A percentile compares a stretch with the other conserved stretches of the same genome.
Conservation (phyloP, 1,139 yeast species). For the Suhomyces maxii region DNA sequence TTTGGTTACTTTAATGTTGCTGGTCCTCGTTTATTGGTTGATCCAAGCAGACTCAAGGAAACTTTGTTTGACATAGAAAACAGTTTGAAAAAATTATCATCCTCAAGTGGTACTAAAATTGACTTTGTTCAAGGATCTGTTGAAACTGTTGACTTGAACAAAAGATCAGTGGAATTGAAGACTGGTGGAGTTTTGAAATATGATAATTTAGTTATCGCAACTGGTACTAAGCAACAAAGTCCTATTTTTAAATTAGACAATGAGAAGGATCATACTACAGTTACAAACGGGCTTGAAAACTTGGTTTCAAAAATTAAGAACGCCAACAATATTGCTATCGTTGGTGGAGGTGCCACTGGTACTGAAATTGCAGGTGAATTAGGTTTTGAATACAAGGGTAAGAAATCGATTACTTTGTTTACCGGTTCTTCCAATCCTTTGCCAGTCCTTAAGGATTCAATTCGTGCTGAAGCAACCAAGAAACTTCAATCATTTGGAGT, state of each 20-base stretch:
- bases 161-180: conserved; percentile 13
- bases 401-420: conserved; percentile 26
- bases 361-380: conserved; percentile 41
- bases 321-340: conserved; percentile 29
- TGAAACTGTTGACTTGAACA: conserved; percentile 23
- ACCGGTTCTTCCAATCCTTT: conserved; percentile 31
- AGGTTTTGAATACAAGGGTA: conserved; percentile 19
- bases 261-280: conserved; percentile 10
- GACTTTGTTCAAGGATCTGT: conserved; percentile 23
- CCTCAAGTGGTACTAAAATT: conserved; percentile 17
- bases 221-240: conserved; percentile 27
- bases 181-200: conserved; percentile 17
- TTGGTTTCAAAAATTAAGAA: conserved; percentile 17
- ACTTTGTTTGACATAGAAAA: conserved; percentile 22
- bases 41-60: conserved; percentile 21
- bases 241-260: conserved; percentile 29
- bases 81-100: conserved; percentile 14
- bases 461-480: conserved; percentile 17
- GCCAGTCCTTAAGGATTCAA: conserved; percentile 14
- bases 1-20: conserved; percentile 23
- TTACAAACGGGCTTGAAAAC: conserved; percentile 17
- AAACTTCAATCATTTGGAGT: conserved; percentile 27
- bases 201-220: conserved; percentile 35
- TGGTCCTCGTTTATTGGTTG: conserved; percentile 34
- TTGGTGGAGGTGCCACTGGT: conserved; percentile 47